A percentile compares a stretch with the other conserved stretches of the same genome.
Evolutionary conservation across 1,284 basidiomycete species (phyloP).

Genomic region (Phylloporus sp.): DNA sequence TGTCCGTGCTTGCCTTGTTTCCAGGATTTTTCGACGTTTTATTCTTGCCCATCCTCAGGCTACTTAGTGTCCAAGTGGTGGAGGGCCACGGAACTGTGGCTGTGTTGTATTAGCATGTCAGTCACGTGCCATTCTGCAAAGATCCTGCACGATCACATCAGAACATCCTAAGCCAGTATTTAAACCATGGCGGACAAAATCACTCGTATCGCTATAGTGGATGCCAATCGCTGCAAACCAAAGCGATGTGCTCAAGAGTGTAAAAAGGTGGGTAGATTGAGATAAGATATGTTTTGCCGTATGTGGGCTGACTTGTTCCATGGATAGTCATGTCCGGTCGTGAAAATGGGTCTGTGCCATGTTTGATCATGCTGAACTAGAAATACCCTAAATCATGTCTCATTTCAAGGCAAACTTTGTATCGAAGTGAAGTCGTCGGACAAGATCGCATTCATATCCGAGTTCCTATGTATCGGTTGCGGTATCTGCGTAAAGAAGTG

Average conservation of each 20-base stretch:
- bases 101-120: slow-evolving; percentile 4
- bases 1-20: slow-evolving; percentile 34
- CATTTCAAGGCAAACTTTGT: slow-evolving; percentile 83
- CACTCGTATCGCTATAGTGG: slow-evolving; percentile 95
- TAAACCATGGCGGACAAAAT: slow-evolving; percentile 82
- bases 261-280: slow-evolving; percentile 67
- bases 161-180: slow-evolving; percentile 5
- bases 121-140: slow-evolving; percentile 21
- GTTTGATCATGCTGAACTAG: slow-evolving; percentile 16
- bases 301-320: slow-evolving; percentile 15
- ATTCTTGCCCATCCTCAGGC: slow-evolving; percentile 69
- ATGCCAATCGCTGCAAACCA: slow-evolving; percentile 91
- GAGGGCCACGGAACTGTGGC: slow-evolving; percentile 8
- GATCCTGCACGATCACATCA: not conserved
- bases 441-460: slow-evolving; percentile 97
- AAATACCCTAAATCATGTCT: not conserved
- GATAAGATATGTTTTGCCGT: slow-evolving; percentile 5
- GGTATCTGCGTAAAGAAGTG: slow-evolving; percentile 99
- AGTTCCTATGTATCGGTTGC: slow-evolving; percentile 95
- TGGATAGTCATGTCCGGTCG: slow-evolving; percentile 90
- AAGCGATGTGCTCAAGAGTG: slow-evolving; percentile 93
- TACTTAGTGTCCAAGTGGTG: not conserved
- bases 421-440: slow-evolving; percentile 94
- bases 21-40: slow-evolving; percentile 40
- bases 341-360: slow-evolving; percentile 85